Conservation (phyloP, 2,329 filamentous ascomycete genomes). For the Aspergillus carbonarius region DNA sequence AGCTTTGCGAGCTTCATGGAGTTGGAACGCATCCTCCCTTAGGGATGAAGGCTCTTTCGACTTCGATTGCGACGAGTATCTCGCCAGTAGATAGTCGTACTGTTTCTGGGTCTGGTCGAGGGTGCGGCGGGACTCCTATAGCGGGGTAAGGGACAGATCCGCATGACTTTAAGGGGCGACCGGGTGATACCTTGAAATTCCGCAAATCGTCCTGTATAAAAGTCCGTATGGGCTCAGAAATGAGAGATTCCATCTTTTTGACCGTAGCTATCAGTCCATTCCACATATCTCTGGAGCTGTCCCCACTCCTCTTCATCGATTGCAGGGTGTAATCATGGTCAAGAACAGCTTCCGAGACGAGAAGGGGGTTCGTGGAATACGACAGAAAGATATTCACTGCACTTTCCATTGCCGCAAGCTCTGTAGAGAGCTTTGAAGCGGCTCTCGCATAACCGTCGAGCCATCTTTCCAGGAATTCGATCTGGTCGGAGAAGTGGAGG, state of each 20-base stretch:
- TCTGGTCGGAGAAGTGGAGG: constrained; percentile 84
- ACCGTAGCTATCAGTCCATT: constrained; percentile 69
- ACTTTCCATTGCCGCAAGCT: constrained; percentile 73
- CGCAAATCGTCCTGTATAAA: constrained; percentile 80
- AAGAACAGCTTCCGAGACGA: constrained; percentile 77
- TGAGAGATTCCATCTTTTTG: constrained; percentile 72
- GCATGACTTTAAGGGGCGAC: constrained; percentile 4
- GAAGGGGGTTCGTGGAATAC: constrained; percentile 70
- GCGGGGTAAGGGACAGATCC: constrained; percentile 17
- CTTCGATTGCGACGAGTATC: constrained; percentile 83
- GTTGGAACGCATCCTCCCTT: constrained; percentile 90
- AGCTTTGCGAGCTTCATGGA: constrained; percentile 86
- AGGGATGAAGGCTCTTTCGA: constrained; percentile 89
- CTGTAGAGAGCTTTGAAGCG: constrained; percentile 60
- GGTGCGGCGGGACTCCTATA: constrained; percentile 66
- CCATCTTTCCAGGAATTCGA: constrained; percentile 90
- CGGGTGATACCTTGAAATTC: constrained; percentile 66
- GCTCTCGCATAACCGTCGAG: constrained; percentile 70
- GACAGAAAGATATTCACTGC: constrained; percentile 74
- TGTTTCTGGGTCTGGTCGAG: constrained; percentile 79
- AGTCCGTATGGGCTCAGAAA: constrained; percentile 76
- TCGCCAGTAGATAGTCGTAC: constrained; percentile 76
- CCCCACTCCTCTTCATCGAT: constrained; percentile 78
- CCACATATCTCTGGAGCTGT: constrained; percentile 88
- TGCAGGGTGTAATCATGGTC: constrained; percentile 94